These are phyloP conservation scores for Beauveria varroae DNA, from an alignment of 2,329 filamentous ascomycete genomes.

Conservation along the genomic window DNA sequence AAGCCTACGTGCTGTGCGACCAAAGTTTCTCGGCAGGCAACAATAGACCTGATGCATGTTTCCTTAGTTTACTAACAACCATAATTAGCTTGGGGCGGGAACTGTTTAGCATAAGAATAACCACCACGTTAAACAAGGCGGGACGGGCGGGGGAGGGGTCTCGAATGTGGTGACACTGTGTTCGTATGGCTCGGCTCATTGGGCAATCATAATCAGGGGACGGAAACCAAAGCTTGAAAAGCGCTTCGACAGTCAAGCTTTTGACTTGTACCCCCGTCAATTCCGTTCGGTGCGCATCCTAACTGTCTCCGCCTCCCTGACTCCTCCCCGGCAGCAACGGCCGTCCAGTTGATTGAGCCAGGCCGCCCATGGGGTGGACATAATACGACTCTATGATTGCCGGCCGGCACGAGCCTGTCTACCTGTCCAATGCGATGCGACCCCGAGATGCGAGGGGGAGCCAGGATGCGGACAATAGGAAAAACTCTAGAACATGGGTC, in stretches of 20 bases:
- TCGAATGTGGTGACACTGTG: background rate
- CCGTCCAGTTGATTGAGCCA: background rate
- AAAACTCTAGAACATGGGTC: background rate
- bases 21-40: background rate
- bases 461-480: constrained; percentile 2
- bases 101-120: background rate
- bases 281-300: background rate
- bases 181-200: no score
- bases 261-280: background rate
- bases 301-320: background rate
- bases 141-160: background rate
- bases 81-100: background rate
- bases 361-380: background rate
- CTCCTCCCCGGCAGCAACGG: background rate
- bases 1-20: background rate
- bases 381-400: background rate
- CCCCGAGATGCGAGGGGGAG: background rate
- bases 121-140: background rate
- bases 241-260: background rate
- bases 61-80: background rate
- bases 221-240: background rate
- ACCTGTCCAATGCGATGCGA: background rate
- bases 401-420: background rate
- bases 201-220: background rate
- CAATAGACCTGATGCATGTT: background rate